Base-by-base conservation (phyloP, 768 basidiomycete genomes). In the Cytidiella melzeri region DNA sequence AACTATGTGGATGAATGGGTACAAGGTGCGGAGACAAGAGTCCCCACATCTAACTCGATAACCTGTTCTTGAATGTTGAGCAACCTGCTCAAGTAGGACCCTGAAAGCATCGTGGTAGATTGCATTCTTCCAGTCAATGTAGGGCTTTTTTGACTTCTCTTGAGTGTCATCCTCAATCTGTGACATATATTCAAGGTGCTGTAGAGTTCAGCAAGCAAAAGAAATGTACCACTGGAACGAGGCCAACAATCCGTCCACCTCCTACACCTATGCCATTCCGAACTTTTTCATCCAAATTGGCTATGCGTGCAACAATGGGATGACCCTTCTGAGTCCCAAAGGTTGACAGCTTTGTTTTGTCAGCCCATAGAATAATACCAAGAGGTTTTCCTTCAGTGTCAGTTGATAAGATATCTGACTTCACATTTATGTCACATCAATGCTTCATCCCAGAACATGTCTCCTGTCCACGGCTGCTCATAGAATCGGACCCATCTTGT, bases 21-120 rank as follows among this genome's bases (percentile, higher is more conserved):
- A 64, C 2, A 64, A 21, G 5, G 19, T 20, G 1, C 45, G 41
- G 4, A 1, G 7, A 2, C 58, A 20, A 4, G 20, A 26, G 41
- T 60, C 43, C 1, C 43, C 47, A 28, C 53, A 55, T 18, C 41
- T 28, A 23, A 55, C 10, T 26, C 20, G n/a, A 27, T 20, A 53
- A 2, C 61, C 60, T n/a, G 47, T 52, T 41, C 48, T 53, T n/a
- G 57, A 55, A 12, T 27, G 40, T 6, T 30, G 4, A 4, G n/a
- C 44, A 18, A 62, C 47, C 1, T 38, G 30, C 4, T 57, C 41
- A 2, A 64, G 42, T 5, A 64, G 19, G 19, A 43, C 13, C 2
- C 20, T 26, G 36, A 64, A 60, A 0, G 51, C 30, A 11, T 54
- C 18, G 42, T 64, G 61, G 60, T 61, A 64, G 7, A 64, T 40